Evolutionary conservation across 2,329 filamentous ascomycete species (phyloP).

Genomic region (Aureobasidium uvarum): DNA sequence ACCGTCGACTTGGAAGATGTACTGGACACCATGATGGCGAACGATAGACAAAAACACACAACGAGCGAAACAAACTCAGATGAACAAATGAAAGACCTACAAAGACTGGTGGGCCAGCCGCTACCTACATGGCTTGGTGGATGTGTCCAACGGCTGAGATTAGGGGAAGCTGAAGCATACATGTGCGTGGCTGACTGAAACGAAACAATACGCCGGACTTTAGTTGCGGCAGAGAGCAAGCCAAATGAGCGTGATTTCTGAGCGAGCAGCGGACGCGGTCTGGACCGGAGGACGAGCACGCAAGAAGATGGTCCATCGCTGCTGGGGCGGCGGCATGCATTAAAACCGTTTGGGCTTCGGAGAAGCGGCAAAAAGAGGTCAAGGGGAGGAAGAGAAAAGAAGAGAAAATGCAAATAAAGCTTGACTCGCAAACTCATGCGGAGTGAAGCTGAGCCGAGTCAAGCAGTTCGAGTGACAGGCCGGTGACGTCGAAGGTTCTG

Average conservation of each 20-base stretch:
- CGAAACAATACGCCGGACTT: neutral
- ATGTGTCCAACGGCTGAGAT: neutral
- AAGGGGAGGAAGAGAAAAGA: neutral
- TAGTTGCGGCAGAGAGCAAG: neutral
- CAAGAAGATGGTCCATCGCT: neutral
- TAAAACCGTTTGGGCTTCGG: neutral
- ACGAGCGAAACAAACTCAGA: neutral
- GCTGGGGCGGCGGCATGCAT: neutral
- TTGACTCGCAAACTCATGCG: neutral
- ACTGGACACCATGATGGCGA: neutral
- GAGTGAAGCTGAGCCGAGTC: neutral
- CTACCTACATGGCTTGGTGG: neutral
- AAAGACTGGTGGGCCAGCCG: neutral
- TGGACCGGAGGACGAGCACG: neutral
- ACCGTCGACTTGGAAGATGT: conserved; percentile 8
- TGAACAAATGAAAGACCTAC: neutral
- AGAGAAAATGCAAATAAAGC: neutral
- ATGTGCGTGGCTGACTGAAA: neutral
- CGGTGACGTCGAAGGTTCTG: conserved; percentile 14
- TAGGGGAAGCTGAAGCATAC: neutral
- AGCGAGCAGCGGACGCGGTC: neutral
- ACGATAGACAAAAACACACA: neutral
- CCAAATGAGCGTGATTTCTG: neutral
- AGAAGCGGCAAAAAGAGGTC: neutral
- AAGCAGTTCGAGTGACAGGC: neutral